Evolutionary conservation across 805 yeast species (phyloP), one percentile per base, ranked within the genome.

Genomic region (Yamadazyma tumulicola): DNA sequence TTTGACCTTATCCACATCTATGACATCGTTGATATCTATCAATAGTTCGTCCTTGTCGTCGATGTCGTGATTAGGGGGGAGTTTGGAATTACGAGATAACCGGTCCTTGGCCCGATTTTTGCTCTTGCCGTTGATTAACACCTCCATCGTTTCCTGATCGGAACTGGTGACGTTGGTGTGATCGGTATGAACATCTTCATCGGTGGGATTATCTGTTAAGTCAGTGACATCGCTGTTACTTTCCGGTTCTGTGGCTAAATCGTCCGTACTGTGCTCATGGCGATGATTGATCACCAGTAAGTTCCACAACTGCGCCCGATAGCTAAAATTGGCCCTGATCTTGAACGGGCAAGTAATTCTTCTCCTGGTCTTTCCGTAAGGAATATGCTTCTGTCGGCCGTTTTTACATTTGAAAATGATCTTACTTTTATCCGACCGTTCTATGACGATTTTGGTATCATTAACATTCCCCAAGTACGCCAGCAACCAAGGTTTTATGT

Each of bases 341-440:
- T 81, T 64, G 48, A 80, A 80, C 2, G 85, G 85, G 48, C 86
- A 80, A 15, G 67, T 63, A 10, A 60, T 59, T 22, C 43, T 51
- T 30, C 54, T 41, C 31, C 57, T 45, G 32, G 44, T 29, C 30
- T 47, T 38, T 19, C 52, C 38, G 31, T 40, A 42, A 13, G 35
- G 27, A 11, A 41, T 34, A 21, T 42, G 35, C 48, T 54, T 34
- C 19, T 32, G 38, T 25, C 36, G 31, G 7, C 41, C 39, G 17
- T 45, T 42, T 44, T 75, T 77, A 50, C 85, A 79, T 47, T 75
- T 74, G 57, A 79, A 79, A 12, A 78, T 75, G 13, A 79, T 76
- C 52, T 79, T 79, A 28, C 72, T 59, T 31, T 65, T 70, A 53
- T 79, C 85, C 3, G 80, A 74, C 19, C 85, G 56, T 57, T 77